phyloP scores from a whole-genome alignment of 2,329 filamentous ascomycete genomes.

The Arthrinium phaeospermum region DNA sequence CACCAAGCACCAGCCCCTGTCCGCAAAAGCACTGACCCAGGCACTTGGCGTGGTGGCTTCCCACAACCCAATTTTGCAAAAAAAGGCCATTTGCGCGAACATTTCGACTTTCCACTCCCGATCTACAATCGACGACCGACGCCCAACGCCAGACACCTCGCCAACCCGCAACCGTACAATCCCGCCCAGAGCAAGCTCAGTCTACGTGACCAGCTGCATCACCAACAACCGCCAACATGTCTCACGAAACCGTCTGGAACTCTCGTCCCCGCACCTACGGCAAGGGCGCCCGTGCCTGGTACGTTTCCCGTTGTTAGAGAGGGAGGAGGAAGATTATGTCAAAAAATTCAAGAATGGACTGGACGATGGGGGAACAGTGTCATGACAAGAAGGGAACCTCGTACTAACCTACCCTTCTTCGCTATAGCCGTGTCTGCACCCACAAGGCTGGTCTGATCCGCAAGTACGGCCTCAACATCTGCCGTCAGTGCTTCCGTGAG shows the following conservation, averaged over 20 bases:
- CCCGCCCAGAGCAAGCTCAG: constrained; percentile 7
- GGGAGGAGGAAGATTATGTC: constrained; percentile 21
- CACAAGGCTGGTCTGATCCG: constrained; percentile 99
- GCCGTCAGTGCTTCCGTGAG: constrained; percentile 81
- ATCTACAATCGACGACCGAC: constrained; percentile 17
- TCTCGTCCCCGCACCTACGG: constrained; percentile 96
- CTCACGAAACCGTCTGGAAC: constrained; percentile 97
- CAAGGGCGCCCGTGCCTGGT: constrained; percentile 95
- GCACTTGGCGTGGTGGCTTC: constrained; percentile 11
- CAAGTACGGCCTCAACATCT: constrained; percentile 97
- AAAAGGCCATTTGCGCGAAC: constrained; percentile 15
- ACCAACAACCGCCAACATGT: constrained; percentile 57
- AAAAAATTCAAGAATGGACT: constrained; percentile 12
- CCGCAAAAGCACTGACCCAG: constrained; percentile 6
- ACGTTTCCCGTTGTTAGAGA: constrained; percentile 50
- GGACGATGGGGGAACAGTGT: constrained; percentile 17
- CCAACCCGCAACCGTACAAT: constrained; percentile 15
- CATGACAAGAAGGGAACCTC: constrained; percentile 31
- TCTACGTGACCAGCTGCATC: constrained; percentile 25
- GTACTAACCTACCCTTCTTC: constrained; percentile 22
- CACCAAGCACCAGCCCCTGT: background rate
- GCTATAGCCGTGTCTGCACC: constrained; percentile 71
- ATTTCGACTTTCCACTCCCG: constrained; percentile 14
- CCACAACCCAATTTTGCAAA: constrained; percentile 20
- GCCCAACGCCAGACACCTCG: constrained; percentile 17